Conservation (phyloP, 1,139 yeast species). For the Candida smagusa region DNA sequence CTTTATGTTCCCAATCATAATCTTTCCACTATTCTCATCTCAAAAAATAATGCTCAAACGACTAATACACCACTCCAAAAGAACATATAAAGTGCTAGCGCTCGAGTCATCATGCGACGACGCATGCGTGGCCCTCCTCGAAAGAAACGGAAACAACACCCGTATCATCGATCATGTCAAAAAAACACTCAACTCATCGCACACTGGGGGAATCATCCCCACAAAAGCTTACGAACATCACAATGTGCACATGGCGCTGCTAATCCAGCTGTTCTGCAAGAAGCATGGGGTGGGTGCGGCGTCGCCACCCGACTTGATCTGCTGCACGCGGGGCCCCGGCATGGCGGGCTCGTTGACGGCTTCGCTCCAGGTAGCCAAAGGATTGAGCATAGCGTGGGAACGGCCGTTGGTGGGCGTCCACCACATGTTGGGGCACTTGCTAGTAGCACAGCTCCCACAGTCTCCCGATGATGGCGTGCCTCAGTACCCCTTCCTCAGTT, state of each 20-base stretch:
- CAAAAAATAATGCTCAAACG: no score
- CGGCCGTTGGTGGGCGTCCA: slow-evolving; percentile 83
- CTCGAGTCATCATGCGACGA: slow-evolving; percentile 96
- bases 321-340: slow-evolving; percentile 97
- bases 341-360: slow-evolving; percentile 87
- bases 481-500: slow-evolving; percentile 71
- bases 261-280: slow-evolving; percentile 25
- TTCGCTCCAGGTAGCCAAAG: slow-evolving; percentile 83
- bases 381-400: slow-evolving; percentile 73
- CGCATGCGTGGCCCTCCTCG: slow-evolving; percentile 78
- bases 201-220: slow-evolving; percentile 85
- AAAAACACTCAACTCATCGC: slow-evolving; percentile 61
- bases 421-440: slow-evolving; percentile 91
- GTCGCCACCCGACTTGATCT: slow-evolving; percentile 66
- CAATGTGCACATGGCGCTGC: slow-evolving; percentile 49
- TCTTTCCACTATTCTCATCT: no score
- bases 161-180: slow-evolving; percentile 58
- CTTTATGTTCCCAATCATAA: no score
- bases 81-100: slow-evolving; percentile 67
- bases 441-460: slow-evolving; percentile 59
- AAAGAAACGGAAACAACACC: slow-evolving; percentile 46
- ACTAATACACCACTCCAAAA: neutral
- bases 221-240: slow-evolving; percentile 82
- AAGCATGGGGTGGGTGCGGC: slow-evolving; percentile 21
- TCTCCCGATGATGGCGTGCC: slow-evolving; percentile 41